Evolutionary conservation across 345 rosid genomes (phyloP), one percentile per base, ranked within the genome.

Genomic region (Bretschneidera sinensis): DNA sequence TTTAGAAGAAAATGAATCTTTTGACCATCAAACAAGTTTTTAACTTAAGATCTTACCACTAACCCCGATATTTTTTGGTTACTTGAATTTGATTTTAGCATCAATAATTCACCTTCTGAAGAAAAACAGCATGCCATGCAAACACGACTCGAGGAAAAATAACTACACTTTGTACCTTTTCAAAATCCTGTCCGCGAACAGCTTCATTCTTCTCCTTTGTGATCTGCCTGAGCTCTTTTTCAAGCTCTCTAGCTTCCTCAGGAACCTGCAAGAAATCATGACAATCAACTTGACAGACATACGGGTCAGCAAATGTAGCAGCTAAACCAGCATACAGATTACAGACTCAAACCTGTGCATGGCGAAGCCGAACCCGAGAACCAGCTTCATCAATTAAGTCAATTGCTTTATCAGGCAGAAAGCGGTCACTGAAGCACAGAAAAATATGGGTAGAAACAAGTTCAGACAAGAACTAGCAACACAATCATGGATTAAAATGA

Each of bases 351-450:
- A 85, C 99, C 97, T 90, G 91, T 43, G 89, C 96, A 73, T 94
- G 96, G 63, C 87, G 95, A 66, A 94, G 91, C 33, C 96, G 85
- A 74, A 94, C 99, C 31, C 99, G 88, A 75, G 99, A 94, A 60
- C 99, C 99, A 67, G 97, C 99, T 81, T 94, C 99, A 82, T 94
- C 97, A 50, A 94, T 80, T 91, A 94, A 81, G 72, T 94, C 99
- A 56, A 94, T 94, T 9, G 99, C 99, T 80, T 95, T 95, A 67
- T 95, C 97, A 7, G 99, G 99, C 49, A 95, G 89, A 75, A 95
- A 95, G 24, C 96, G 96, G 63, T 91, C 97, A 83, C 99, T 95
- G 76, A 24, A 71, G 50, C 54, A 54, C 50, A 58, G 13, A 51
- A 49, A 34, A 47, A 51, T 10, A 57, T 5, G 17, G 18, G 48